phyloP scores from a whole-genome alignment of 352 stramenopile species.

The Globisporangium nagaii region DNA sequence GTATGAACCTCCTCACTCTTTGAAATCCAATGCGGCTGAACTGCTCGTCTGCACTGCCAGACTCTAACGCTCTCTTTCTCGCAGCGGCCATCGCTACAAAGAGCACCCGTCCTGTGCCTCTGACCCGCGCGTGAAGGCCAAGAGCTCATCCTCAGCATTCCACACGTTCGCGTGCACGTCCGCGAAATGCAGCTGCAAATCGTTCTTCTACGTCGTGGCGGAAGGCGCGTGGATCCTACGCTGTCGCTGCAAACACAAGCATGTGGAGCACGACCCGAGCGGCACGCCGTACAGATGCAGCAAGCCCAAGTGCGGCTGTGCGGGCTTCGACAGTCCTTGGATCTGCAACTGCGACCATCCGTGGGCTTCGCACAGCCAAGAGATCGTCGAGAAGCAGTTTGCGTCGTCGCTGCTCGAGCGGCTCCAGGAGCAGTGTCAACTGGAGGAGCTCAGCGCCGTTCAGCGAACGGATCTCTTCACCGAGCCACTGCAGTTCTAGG shows the following conservation, averaged over 20 bases:
- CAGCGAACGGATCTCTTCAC: slow-evolving; percentile 51
- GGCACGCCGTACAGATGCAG: slow-evolving; percentile 34
- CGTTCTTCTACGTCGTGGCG: slow-evolving; percentile 78
- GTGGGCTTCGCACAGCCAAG: slow-evolving; percentile 48
- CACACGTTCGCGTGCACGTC: slow-evolving; percentile 51
- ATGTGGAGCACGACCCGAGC: slow-evolving; percentile 60
- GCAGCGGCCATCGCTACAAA: slow-evolving; percentile 71
- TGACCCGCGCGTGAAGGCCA: slow-evolving; percentile 33
- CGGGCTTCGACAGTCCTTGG: slow-evolving; percentile 70
- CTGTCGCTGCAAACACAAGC: slow-evolving; percentile 79
- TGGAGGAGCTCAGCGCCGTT: slow-evolving; percentile 49
- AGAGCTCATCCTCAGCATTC: slow-evolving; percentile 24
- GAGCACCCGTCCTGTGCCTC: slow-evolving; percentile 38
- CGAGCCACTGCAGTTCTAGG: slow-evolving; percentile 26
- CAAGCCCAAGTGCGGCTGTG: slow-evolving; percentile 53
- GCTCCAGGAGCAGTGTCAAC: slow-evolving; percentile 29
- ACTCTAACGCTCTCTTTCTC: not conserved
- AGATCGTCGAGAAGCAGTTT: slow-evolving; percentile 48
- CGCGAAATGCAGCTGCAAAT: slow-evolving; percentile 41
- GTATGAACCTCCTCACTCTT: slow-evolving; percentile 16
- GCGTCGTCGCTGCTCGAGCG: slow-evolving; percentile 30
- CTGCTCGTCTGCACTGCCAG: not conserved
- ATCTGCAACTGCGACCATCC: slow-evolving; percentile 80
- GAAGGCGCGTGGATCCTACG: slow-evolving; percentile 76
- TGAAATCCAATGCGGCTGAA: too few relatives aligned